phyloP scores from a whole-genome alignment of 2,329 filamentous ascomycete genomes.

The Sporothrix phasma region DNA sequence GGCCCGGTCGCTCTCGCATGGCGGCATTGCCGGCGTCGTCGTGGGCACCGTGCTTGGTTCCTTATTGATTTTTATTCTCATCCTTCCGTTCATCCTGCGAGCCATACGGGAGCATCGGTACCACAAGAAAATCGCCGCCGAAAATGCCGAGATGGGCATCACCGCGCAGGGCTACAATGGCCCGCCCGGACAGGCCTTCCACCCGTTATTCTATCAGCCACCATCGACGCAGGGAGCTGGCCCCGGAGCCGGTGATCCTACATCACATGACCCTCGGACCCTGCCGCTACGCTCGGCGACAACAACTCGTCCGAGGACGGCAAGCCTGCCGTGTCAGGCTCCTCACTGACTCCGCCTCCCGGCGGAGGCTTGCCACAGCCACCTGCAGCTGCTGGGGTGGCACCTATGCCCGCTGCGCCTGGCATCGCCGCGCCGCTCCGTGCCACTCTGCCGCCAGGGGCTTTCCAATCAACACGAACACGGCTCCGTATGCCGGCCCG shows the following conservation, averaged over 20 bases:
- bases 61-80: slow-evolving; percentile 25
- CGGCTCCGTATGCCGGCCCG: not conserved
- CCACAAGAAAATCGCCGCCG: slow-evolving; percentile 17
- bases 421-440: not conserved
- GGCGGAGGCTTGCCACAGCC: not conserved
- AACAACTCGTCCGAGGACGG: slow-evolving; percentile 17
- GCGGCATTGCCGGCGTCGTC: slow-evolving; percentile 28
- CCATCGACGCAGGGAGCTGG: not conserved
- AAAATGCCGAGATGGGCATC: slow-evolving; percentile 26
- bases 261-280: not conserved
- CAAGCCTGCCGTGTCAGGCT: slow-evolving; percentile 1
- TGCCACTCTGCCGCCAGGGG: not conserved
- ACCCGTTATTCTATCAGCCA: not conserved
- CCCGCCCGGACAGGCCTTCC: not conserved
- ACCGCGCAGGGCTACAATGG: slow-evolving; percentile 17
- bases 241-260: not conserved
- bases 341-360: not conserved
- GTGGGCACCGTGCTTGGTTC: slow-evolving; percentile 26
- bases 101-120: slow-evolving; percentile 20
- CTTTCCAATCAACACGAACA: slow-evolving; percentile 8
- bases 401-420: not conserved
- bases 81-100: slow-evolving; percentile 27
- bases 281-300: slow-evolving; percentile 1
- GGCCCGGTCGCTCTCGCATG: slow-evolving; percentile 22
- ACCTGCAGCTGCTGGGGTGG: not conserved